Evolutionary conservation across 176 grass and related monocot genomes (phyloP).

Genomic region (Aegilops umbellulata): DNA sequence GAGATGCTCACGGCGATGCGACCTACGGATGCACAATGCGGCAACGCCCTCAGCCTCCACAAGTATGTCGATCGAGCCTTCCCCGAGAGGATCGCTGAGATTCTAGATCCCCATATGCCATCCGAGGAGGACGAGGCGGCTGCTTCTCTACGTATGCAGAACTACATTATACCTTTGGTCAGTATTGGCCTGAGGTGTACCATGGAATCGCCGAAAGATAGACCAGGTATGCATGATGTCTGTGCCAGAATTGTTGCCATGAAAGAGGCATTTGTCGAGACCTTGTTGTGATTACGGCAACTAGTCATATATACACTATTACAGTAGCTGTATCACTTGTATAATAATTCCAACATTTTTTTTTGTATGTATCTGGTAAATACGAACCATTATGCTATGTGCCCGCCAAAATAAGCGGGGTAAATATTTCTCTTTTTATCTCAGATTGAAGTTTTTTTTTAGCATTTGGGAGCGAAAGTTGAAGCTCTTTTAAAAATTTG

Average conservation of each 20-base stretch:
- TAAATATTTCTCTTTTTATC: too few species aligned
- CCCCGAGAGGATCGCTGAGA: slow-evolving; percentile 8
- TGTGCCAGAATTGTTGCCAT: slow-evolving; percentile 4
- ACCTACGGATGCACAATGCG: not conserved
- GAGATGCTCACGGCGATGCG: slow-evolving; percentile 19
- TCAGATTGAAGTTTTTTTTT: too few species aligned
- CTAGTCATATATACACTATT: too few species aligned
- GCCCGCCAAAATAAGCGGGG: too few species aligned
- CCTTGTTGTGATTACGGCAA: too few species aligned
- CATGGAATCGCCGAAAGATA: slow-evolving; percentile 26
- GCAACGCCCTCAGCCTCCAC: not conserved
- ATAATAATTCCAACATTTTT: too few species aligned
- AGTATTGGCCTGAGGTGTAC: slow-evolving; percentile 26
- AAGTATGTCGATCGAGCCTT: slow-evolving; percentile 5
- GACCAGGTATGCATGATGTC: slow-evolving; percentile 9
- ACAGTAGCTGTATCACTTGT: too few species aligned
- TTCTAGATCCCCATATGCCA: slow-evolving; percentile 32
- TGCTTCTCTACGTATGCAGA: not conserved
- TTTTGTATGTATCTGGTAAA: too few species aligned
- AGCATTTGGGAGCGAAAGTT: too few species aligned
- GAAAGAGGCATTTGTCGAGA: slow-evolving; percentile 3
- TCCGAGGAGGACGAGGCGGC: not conserved
- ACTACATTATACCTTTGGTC: slow-evolving; percentile 7
- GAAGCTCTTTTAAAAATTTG: too few species aligned
- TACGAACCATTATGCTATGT: too few species aligned